Base-by-base conservation (phyloP, 768 basidiomycete genomes). In the Jaapia argillacea region DNA sequence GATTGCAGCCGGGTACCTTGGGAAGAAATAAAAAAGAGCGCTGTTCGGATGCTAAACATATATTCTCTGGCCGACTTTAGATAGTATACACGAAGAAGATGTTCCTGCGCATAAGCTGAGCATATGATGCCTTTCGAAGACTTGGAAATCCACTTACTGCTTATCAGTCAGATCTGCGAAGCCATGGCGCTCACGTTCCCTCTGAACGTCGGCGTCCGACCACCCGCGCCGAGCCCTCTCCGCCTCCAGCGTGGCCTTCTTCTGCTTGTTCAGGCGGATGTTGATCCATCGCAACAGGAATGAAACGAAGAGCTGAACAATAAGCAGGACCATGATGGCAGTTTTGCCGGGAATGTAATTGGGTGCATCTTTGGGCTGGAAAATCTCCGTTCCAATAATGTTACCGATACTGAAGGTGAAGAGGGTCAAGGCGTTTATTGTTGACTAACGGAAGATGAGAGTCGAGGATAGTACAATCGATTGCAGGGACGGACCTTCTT, bases 271-370 rank as follows among this genome's bases (percentile, higher is more conserved):
- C 50, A 79, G 54, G 12, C 68, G 65, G 1, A 71, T 6, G 54
- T 79, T 81, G 48, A 80, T 68, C 60, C 66, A 72, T 10, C 75
- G 68, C 10, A 82, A 59, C 21, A 74, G 40, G 46, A 69, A 56
- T 2, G 67, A 72, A 18, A 80, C 48, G 14, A 55, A 59, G 24
- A 82, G 56, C 50, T 79, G 77, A 2, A 70, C 67, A 2, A 60
- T 68, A 24, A 83, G 62, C 4, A 81, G 63, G 3, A 78, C 64
- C 65, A 81, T 71, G 48, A 83, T 79, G 1, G 80, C 69, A 12
- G 73, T 72, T 53, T 84, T 84, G 18, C 79, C 81, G 0, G 77
- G 78, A 24, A 79, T 72, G 55, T 83, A 84, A 13, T 54, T 66
- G 0, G 79, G 77, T 2, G 75, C 77, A 47, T 77, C 77, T 48